Evolutionary conservation across 176 grass and related monocot species (phyloP).

Genomic region (sorghum (Sorghum bicolor)): DNA sequence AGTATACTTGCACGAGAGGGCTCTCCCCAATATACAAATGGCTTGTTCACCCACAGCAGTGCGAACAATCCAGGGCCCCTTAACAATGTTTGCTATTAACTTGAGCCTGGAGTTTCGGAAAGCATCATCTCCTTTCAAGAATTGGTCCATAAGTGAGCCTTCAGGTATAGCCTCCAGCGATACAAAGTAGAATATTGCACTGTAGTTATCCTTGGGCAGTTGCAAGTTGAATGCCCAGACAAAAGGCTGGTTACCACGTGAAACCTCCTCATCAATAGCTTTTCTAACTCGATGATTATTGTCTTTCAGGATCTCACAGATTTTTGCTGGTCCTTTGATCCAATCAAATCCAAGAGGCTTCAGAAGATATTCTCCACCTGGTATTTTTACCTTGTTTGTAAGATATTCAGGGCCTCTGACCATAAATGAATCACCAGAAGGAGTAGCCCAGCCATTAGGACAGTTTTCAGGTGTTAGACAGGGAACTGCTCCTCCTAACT

Average conservation of each 20-base stretch:
- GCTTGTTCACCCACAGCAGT: slow-evolving; percentile 94
- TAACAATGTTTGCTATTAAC: slow-evolving; percentile 85
- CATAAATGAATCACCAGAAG: slow-evolving; percentile 62
- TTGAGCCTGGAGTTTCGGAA: slow-evolving; percentile 92
- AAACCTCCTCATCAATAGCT: slow-evolving; percentile 59
- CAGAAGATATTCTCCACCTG: slow-evolving; percentile 68
- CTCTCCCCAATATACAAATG: slow-evolving; percentile 82
- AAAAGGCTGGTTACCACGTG: slow-evolving; percentile 56
- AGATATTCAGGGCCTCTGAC: slow-evolving; percentile 89
- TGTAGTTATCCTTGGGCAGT: slow-evolving; percentile 88
- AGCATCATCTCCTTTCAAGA: slow-evolving; percentile 87
- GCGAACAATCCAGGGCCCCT: slow-evolving; percentile 89
- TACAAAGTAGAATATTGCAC: slow-evolving; percentile 72
- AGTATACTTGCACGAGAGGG: slow-evolving; percentile 77
- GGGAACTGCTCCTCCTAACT: slow-evolving; percentile 63
- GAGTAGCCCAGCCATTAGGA: slow-evolving; percentile 70
- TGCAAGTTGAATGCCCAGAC: slow-evolving; percentile 97
- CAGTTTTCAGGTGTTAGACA: slow-evolving; percentile 53
- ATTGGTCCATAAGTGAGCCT: slow-evolving; percentile 70
- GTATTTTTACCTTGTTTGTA: slow-evolving; percentile 74
- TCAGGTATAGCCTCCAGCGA: slow-evolving; percentile 53
- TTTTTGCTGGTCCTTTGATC: slow-evolving; percentile 68
- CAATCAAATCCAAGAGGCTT: slow-evolving; percentile 92
- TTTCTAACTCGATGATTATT: slow-evolving; percentile 73
- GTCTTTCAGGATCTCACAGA: slow-evolving; percentile 65